Conservation (phyloP, 768 basidiomycete genomes). For the Daedaleopsis sinensis region DNA sequence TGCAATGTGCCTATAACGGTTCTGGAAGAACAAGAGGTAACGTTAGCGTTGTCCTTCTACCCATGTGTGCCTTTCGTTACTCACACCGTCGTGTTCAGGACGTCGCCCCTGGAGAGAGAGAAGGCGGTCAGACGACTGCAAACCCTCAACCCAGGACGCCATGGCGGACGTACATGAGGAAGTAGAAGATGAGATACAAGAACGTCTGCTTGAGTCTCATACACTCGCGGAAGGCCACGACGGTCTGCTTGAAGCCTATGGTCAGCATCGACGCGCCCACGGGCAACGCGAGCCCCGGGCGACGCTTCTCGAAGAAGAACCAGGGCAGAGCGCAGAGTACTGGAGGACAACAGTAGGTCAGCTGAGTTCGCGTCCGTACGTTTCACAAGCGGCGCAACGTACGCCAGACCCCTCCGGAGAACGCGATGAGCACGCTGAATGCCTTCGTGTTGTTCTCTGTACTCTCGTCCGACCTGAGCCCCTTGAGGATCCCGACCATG, state of each 20-base stretch:
- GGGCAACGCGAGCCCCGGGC: constrained; percentile 65
- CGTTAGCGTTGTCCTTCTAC: neutral
- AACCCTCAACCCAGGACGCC: neutral
- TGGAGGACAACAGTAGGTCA: constrained; percentile 25
- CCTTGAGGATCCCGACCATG: constrained; percentile 78
- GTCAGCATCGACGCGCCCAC: constrained; percentile 56
- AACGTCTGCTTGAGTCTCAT: constrained; percentile 73
- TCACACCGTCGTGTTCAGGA: constrained; percentile 75
- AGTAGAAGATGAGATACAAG: constrained; percentile 74
- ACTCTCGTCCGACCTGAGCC: constrained; percentile 59
- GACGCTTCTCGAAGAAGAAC: constrained; percentile 70
- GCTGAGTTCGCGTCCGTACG: neutral
- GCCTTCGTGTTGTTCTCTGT: constrained; percentile 75
- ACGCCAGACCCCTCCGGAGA: constrained; percentile 79
- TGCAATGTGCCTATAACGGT: constrained; percentile 75
- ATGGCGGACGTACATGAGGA: constrained; percentile 60
- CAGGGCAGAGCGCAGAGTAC: constrained; percentile 72
- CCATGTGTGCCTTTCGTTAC: neutral
- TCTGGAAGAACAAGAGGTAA: constrained; percentile 33
- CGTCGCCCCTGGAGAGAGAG: constrained; percentile 58
- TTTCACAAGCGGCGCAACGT: constrained; percentile 23
- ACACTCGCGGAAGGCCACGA: constrained; percentile 64
- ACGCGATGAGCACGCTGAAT: constrained; percentile 78
- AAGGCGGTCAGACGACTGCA: neutral
- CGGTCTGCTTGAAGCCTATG: constrained; percentile 70